Conservation (phyloP, 352 stramenopile species). For the Thraustochytrium sp. region DNA sequence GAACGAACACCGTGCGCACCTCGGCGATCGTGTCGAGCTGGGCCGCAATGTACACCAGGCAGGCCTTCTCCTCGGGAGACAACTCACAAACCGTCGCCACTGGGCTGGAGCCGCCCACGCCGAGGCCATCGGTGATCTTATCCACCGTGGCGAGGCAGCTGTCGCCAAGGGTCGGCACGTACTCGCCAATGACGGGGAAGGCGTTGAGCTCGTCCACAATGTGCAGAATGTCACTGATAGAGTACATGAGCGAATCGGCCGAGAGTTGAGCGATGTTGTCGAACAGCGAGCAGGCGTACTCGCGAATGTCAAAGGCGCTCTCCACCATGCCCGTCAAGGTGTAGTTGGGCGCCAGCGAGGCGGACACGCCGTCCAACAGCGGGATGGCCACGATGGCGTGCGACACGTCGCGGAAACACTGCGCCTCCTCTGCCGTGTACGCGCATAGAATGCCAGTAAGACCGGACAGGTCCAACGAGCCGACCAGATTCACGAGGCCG, state of each 20-base stretch:
- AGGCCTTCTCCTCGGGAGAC: not conserved
- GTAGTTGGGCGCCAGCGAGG: not conserved
- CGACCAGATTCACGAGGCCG: not conserved
- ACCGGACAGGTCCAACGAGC: conserved; percentile 34
- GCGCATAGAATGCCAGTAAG: not conserved
- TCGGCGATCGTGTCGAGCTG: conserved; percentile 33
- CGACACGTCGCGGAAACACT: not conserved
- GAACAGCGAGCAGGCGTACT: conserved; percentile 13
- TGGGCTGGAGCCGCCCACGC: not conserved
- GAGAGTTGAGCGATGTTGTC: not conserved
- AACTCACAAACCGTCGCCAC: not conserved
- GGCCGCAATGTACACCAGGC: conserved; percentile 13
- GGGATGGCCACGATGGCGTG: not conserved
- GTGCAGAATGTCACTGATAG: not conserved
- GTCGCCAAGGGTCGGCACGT: not conserved
- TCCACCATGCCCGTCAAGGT: not conserved
- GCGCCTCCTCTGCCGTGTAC: not conserved
- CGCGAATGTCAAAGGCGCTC: not conserved
- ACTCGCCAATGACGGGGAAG: conserved; percentile 13
- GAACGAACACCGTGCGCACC: not conserved
- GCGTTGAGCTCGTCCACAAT: conserved; percentile 22
- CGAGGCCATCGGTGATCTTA: not conserved
- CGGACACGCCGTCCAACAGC: not conserved
- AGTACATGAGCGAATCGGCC: not conserved
- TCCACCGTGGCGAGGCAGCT: not conserved